These are phyloP conservation scores for Colletotrichum trifolii DNA, from an alignment of 2,329 filamentous ascomycete species.

Conservation along the genomic window DNA sequence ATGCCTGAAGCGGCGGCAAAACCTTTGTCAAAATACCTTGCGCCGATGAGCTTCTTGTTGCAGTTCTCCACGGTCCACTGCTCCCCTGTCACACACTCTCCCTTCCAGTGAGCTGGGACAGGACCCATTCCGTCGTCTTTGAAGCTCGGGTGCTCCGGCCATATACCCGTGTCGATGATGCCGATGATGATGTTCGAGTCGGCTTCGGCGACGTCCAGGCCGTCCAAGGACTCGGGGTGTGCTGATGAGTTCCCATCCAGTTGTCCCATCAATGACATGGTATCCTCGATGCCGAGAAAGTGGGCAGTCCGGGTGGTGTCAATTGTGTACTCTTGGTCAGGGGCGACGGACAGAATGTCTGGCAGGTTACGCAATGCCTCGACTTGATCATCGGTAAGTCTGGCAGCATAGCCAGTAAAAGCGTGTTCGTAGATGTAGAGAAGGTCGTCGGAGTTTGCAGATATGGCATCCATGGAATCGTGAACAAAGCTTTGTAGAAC, in stretches of 20 bases:
- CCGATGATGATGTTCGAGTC: conserved; percentile 35
- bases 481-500: background rate
- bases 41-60: conserved; percentile 36
- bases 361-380: background rate
- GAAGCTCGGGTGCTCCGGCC: conserved; percentile 37
- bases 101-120: conserved; percentile 28
- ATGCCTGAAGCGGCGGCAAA: background rate
- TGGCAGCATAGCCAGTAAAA: conserved; percentile 6
- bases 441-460: background rate
- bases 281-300: conserved; percentile 27
- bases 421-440: conserved; percentile 8
- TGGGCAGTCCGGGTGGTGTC: conserved; percentile 29
- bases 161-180: conserved; percentile 30
- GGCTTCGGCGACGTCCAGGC: background rate
- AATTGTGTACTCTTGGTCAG: conserved; percentile 14
- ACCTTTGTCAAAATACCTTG: conserved; percentile 27
- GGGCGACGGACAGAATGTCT: background rate
- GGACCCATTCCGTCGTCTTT: conserved; percentile 29
- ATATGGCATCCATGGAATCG: background rate
- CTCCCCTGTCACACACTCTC: conserved; percentile 23
- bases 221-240: background rate
- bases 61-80: conserved; percentile 25
- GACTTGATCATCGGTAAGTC: conserved; percentile 3
- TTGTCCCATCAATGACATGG: background rate
- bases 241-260: background rate